Conservation (phyloP, 2,329 filamentous ascomycete species). For the Clonostachys solani region DNA sequence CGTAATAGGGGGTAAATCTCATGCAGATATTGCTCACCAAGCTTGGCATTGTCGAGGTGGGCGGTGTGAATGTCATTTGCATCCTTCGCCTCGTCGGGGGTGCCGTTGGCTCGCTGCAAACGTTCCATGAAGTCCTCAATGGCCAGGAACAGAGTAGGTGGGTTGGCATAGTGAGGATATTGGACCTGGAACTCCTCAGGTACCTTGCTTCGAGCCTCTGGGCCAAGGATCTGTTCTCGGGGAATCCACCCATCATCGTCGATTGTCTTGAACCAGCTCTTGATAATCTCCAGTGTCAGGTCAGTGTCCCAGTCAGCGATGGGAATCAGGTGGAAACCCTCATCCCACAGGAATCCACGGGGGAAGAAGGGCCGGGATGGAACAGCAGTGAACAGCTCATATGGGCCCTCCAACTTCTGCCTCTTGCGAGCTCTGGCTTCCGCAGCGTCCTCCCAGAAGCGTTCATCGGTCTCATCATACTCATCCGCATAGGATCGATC, state of each 20-base stretch:
- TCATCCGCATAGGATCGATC: slow-evolving; percentile 89
- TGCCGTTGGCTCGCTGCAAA: slow-evolving; percentile 53
- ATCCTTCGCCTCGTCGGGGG: slow-evolving; percentile 34
- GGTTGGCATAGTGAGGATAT: slow-evolving; percentile 96
- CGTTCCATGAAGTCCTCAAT: slow-evolving; percentile 82
- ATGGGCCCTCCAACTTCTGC: slow-evolving; percentile 73
- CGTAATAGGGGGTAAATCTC: slow-evolving; percentile 82
- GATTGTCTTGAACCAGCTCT: slow-evolving; percentile 94
- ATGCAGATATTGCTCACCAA: slow-evolving; percentile 67
- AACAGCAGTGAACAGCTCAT: slow-evolving; percentile 85
- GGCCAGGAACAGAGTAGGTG: slow-evolving; percentile 88
- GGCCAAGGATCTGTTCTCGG: slow-evolving; percentile 89
- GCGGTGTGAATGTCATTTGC: slow-evolving; percentile 54
- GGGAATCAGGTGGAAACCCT: slow-evolving; percentile 91
- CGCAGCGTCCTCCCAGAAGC: slow-evolving; percentile 90
- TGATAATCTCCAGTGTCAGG: slow-evolving; percentile 79
- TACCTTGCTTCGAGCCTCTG: slow-evolving; percentile 91
- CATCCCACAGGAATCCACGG: slow-evolving; percentile 94
- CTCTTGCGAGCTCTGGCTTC: slow-evolving; percentile 67
- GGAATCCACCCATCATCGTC: slow-evolving; percentile 98
- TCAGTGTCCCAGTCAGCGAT: slow-evolving; percentile 94
- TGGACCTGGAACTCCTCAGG: slow-evolving; percentile 90
- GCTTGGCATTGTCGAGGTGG: slow-evolving; percentile 62
- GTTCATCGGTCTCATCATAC: slow-evolving; percentile 92
- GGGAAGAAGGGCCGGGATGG: slow-evolving; percentile 96